Evolutionary conservation across 768 basidiomycete genomes (phyloP), one percentile per base, ranked within the genome.

Genomic region (Agaricus blazei): DNA sequence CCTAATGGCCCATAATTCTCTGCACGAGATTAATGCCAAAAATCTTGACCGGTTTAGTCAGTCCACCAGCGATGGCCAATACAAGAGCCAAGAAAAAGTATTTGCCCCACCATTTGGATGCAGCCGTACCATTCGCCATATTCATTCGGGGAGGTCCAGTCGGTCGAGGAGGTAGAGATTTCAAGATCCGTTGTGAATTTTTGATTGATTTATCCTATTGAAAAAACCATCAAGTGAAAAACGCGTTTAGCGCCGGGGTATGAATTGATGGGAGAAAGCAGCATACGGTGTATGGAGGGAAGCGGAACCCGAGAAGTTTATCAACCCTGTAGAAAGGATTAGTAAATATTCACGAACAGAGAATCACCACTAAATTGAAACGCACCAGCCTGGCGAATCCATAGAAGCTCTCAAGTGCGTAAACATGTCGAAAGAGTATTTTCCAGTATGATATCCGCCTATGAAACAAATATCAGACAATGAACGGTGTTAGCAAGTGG

Each of bases 391-490:
- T 3, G 87, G 85, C 24, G 81, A 77, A 58, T 87, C 80, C 36
- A 80, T 49, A 0, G 85, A 80, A 4, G 84, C 65, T 50, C 92
- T 79, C 26, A 80, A 60, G 64, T 93, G 90, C 0, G 89, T 90
- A 70, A 94, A 93, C 64, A 79, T 72, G 57, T 90, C 87, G 60
- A 93, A 93, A 4, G 75, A 72, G 62, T 73, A 87, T 64, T 90
- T 90, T 36, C 90, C 87, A 3, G 84, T 83, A 63, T 88, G 83
- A 53, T 77, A 73, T 11, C 91, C 85, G 55, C 75, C 89, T 87
- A 37, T n/a, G 59, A 54, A 28, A 51, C 23, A n/a, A 40, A 23
- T 37, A 40, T 9, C 19, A 58, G 31, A 9, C 7, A 19, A 46
- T 26, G 14, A 9, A 12, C n/a, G 8, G 3, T 27, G 12, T 14